Conservation (phyloP, 192 early-diverging fungal species). For the Mortierella alpina region DNA sequence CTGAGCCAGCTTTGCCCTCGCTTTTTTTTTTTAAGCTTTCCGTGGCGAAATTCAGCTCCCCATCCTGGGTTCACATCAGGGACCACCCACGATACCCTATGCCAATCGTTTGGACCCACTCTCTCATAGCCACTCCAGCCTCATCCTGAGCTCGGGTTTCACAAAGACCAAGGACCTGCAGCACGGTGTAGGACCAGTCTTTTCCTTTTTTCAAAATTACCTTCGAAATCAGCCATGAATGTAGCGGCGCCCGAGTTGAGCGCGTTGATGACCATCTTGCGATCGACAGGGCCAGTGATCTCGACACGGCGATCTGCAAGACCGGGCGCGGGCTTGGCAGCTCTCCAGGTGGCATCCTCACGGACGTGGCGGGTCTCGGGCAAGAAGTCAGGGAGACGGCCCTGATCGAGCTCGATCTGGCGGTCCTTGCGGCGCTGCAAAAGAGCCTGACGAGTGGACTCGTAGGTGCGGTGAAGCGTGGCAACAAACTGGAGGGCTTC, state of each 20-base stretch:
- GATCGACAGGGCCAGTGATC: slow-evolving; percentile 97
- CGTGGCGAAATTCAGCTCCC: neutral
- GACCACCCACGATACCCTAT: no score
- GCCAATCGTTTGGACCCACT: no score
- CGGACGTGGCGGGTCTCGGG: slow-evolving; percentile 93
- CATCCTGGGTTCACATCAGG: no score
- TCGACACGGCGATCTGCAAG: slow-evolving; percentile 94
- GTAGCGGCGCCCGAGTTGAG: slow-evolving; percentile 93
- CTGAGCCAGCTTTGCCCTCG: slow-evolving; percentile 13
- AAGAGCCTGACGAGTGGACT: slow-evolving; percentile 86
- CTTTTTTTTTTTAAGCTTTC: slow-evolving; percentile 11
- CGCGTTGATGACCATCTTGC: slow-evolving; percentile 99
- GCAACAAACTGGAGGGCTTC: slow-evolving; percentile 90
- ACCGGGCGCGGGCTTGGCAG: slow-evolving; percentile 89
- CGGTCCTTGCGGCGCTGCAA: slow-evolving; percentile 81
- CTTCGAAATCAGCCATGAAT: slow-evolving; percentile 98
- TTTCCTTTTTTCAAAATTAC: slow-evolving; percentile 2
- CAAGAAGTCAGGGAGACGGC: slow-evolving; percentile 88
- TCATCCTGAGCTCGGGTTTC: no score
- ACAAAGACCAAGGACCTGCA: no score
- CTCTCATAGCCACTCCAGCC: no score
- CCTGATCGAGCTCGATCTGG: slow-evolving; percentile 83
- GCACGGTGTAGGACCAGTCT: no score
- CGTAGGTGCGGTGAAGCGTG: slow-evolving; percentile 90
- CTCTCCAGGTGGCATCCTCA: slow-evolving; percentile 90